Percentiles rank a stretch among this genome's conserved stretches.
These are phyloP conservation scores for Penicillium verhagenii DNA, from an alignment of 495 filamentous ascomycete species.

Conservation along the genomic window DNA sequence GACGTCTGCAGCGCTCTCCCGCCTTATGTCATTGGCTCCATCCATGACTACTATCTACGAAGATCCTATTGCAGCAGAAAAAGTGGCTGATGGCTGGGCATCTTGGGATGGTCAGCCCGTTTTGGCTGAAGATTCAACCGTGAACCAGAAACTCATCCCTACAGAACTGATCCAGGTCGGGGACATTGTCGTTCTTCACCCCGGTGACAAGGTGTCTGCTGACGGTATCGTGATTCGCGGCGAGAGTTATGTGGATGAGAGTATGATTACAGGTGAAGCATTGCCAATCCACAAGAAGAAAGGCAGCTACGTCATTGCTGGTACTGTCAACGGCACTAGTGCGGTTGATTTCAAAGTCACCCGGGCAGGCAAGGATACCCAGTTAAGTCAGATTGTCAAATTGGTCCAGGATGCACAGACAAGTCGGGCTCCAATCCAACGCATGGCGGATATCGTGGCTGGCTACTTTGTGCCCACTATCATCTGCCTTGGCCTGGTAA, in stretches of 20 bases:
- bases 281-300: slow-evolving; percentile 87
- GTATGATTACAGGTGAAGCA: slow-evolving; percentile 97
- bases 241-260: slow-evolving; percentile 93
- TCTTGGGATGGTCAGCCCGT: slow-evolving; percentile 42
- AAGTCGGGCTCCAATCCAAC: slow-evolving; percentile 89
- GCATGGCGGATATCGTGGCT: slow-evolving; percentile 85
- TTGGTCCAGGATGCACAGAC: slow-evolving; percentile 97
- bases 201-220: slow-evolving; percentile 94
- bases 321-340: slow-evolving; percentile 92
- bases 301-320: slow-evolving; percentile 80
- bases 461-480: slow-evolving; percentile 95
- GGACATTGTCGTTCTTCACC: slow-evolving; percentile 88
- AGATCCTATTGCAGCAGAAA: slow-evolving; percentile 93
- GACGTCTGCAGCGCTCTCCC: slow-evolving; percentile 91
- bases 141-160: slow-evolving; percentile 78
- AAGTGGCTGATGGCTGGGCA: slow-evolving; percentile 79
- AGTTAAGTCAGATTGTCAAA: slow-evolving; percentile 96
- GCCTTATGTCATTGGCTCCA: slow-evolving; percentile 91
- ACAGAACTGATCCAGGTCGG: slow-evolving; percentile 94
- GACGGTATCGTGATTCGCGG: slow-evolving; percentile 86
- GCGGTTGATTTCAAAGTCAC: slow-evolving; percentile 92
- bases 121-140: slow-evolving; percentile 52
- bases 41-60: slow-evolving; percentile 97
- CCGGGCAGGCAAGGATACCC: slow-evolving; percentile 89
- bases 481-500: slow-evolving; percentile 76